Base-by-base conservation (phyloP, 2,329 filamentous ascomycete genomes). In the Hymenoscyphus repandus region DNA sequence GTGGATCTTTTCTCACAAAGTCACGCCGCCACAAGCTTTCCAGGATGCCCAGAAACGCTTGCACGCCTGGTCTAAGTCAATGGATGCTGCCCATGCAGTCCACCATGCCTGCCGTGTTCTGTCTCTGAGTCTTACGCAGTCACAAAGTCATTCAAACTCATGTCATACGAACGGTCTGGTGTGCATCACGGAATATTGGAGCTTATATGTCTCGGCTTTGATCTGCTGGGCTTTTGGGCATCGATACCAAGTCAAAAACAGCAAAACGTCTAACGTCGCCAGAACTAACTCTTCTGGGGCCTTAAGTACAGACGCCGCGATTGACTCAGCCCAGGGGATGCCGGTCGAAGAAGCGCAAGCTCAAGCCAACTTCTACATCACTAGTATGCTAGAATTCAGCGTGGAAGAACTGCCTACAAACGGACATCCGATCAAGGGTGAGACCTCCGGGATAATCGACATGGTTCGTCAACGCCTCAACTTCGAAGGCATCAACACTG, bases 151-250 rank as follows among this genome's bases (percentile, higher is more conserved):
- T 9, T 57, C 40, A 47, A 49, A 40, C 37, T 51, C 58, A 27
- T 55, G 51, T 20, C 55, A 57, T 13, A 42, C 43, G 2, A 53
- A 11, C 6, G 30, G 27, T 7, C 31, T 53, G 32, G 44, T 20
- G 30, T 54, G 52, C 33, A 67, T 80, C 38, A 74, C 72, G 1
- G 72, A 77, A 54, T 79, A 76, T 59, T 80, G 77, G 77, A 73
- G 69, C 31, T 59, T 81, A 44, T 82, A 82, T 58, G 74, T 77
- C 6, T 80, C 77, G 54, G 69, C 76, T 6, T 69, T 83, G 45
- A 76, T 83, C 56, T 80, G 76, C 67, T 83, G 80, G 80, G 77
- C 78, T 1, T 78, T 75, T 56, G 72, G 73, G 2, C 68, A 76
- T 50, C 63, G 63, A 13, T 58, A 57, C 37, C 59, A 59, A 31